Evolutionary conservation across 441 rosid genomes (phyloP), one percentile per base, ranked within the genome.

Genomic region (Pelargonium myrrhifolium): DNA sequence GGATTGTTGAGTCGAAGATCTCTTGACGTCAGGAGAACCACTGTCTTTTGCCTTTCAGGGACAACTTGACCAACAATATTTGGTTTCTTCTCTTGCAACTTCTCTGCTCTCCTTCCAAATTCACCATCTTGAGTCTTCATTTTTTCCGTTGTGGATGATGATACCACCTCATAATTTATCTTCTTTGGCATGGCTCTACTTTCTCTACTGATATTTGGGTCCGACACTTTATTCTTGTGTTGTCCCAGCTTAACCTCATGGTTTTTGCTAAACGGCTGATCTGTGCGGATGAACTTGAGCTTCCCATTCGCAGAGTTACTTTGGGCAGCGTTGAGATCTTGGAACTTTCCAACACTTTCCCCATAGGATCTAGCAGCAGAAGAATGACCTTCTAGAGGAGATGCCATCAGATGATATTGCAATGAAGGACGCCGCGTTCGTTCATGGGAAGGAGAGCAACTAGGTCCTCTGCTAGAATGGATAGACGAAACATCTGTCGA

Each of bases 401-500:
- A 82, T 18, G 88, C 78, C 75, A 77, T 75, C 73, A 80, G 78
- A 84, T 80, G 85, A 73, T 68, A 79, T 74, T 80, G 86, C 64
- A 85, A 71, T 1, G 89, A 76, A 66, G 86, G 86, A 31, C 74
- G 82, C 37, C n/a, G 79, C 65, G 64, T 49, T 78, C 69, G 81
- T 65, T 73, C 86, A 65, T 65, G 72, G 66, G 76, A 58, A 69
- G 85, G 81, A 74, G 89, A 82, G 75, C 63, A 83, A 75, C 81
- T 78, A 17, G 71, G 76, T 24, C 85, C 82, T 76, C 83, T 72
- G 56, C 81, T 82, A 6, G 87, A 88, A 58, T 78, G 69, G 62
- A 78, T 66, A 18, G 90, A 84, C 0, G 89, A 84, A 65, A 73
- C 87, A 77, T 84, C 93, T 24, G 77, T 78, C 39, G 89, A 80